These are phyloP conservation scores for Adansonia rubrostipa DNA, from an alignment of 441 rosid genomes.

Conservation along the genomic window DNA sequence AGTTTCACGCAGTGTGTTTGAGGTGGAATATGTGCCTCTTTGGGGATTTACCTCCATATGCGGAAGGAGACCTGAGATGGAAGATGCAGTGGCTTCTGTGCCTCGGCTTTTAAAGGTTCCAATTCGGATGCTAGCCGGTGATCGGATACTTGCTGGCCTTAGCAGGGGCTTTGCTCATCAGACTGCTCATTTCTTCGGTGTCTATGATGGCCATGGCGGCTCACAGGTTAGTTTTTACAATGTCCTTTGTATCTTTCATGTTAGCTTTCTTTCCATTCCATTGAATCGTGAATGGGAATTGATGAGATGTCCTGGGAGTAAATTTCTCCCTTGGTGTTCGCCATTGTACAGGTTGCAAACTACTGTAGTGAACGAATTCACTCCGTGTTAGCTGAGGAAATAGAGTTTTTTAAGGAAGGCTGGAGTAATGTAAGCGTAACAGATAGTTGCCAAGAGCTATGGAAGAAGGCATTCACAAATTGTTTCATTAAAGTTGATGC, in stretches of 20 bases:
- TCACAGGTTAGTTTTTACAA: conserved; percentile 57
- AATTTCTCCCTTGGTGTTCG: conserved; percentile 16
- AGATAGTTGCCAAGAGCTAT: conserved; percentile 63
- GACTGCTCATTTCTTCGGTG: conserved; percentile 85
- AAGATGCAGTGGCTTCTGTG: conserved; percentile 72
- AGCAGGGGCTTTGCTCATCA: conserved; percentile 52
- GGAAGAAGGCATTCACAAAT: conserved; percentile 69
- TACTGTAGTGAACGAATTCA: conserved; percentile 73
- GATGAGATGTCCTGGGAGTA: background rate
- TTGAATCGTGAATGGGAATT: background rate
- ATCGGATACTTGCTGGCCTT: conserved; percentile 54
- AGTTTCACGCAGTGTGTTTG: conserved; percentile 68
- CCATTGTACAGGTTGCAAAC: conserved; percentile 69
- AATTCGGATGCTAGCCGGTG: conserved; percentile 68
- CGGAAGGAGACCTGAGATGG: conserved; percentile 95
- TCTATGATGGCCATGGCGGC: conserved; percentile 96
- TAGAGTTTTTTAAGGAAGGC: conserved; percentile 45
- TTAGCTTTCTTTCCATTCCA: conserved; percentile 12
- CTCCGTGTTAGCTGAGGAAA: conserved; percentile 64
- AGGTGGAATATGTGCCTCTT: conserved; percentile 77
- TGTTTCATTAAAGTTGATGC: conserved; percentile 76
- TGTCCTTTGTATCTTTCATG: conserved; percentile 7
- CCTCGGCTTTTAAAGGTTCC: conserved; percentile 70
- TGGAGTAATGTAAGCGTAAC: conserved; percentile 41
- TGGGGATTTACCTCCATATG: conserved; percentile 80